Percentiles rank a stretch among this genome's conserved stretches.
phyloP scores from a whole-genome alignment of 768 basidiomycete genomes.

The Boletellus ananas region DNA sequence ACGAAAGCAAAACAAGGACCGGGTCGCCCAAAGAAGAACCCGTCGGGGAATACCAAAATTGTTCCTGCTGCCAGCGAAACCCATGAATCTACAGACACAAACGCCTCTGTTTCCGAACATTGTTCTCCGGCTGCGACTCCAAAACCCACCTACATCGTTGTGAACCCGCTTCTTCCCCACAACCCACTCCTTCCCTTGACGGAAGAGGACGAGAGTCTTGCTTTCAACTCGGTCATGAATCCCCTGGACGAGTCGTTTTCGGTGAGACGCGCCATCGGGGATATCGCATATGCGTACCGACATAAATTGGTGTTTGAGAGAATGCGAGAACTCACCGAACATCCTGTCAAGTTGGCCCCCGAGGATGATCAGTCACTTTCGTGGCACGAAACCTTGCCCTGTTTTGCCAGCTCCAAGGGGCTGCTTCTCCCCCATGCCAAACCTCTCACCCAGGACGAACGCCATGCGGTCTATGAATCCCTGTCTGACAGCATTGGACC shows the following conservation, averaged over 20 bases:
- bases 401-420: conserved; percentile 15
- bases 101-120: conserved; percentile 4
- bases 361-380: conserved; percentile 8
- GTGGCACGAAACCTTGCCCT: conserved; percentile 19
- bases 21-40: conserved; percentile 27
- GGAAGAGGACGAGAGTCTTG: conserved; percentile 4
- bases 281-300: conserved; percentile 27
- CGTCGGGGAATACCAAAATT: conserved; percentile 5
- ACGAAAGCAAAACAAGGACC: conserved; percentile 30
- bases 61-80: conserved; percentile 7
- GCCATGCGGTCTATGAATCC: conserved; percentile 47
- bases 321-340: conserved; percentile 22
- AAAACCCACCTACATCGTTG: conserved; percentile 13
- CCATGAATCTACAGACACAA: conserved; percentile 5
- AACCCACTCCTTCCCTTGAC: background rate
- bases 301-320: conserved; percentile 25
- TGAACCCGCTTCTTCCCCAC: conserved; percentile 28
- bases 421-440: conserved; percentile 19
- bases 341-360: conserved; percentile 7
- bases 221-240: conserved; percentile 18
- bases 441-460: conserved; percentile 42
- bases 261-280: conserved; percentile 26
- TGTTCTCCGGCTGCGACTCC: conserved; percentile 6
- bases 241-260: conserved; percentile 28
- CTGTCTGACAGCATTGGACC: conserved; percentile 48